Evolutionary conservation across 2,329 filamentous ascomycete species (phyloP), one percentile per base, ranked within the genome.

Genomic region (Fusarium armeniacum): DNA sequence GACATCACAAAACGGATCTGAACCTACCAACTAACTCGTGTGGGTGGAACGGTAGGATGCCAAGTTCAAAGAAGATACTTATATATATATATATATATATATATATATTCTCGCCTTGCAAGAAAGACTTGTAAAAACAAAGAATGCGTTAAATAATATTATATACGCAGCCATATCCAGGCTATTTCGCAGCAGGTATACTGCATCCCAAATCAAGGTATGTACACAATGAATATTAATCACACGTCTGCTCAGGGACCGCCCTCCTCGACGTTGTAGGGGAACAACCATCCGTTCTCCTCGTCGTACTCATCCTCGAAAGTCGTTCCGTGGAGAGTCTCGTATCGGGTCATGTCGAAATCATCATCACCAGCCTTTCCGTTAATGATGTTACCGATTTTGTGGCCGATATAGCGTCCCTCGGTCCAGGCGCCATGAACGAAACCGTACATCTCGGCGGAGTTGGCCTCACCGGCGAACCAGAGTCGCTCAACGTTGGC

Each of bases 401-500:
- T 78, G 41, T 80, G 76, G 0, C 84, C 87, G 0, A 81, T 84
- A 8, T 83, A 81, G 2, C 81, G 80, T 0, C 88, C 87, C 71
- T 89, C 87, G 38, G 82, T 87, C 78, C 82, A 90, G 0, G 87
- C 86, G 0, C 87, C 88, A 30, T 91, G 90, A 73, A 91, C 70
- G 76, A 89, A 91, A 0, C 90, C 90, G 76, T 85, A 92, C 75
- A 90, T 91, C 70, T 87, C 82, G 0, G 87, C 83, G 43, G 85
- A 89, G 1, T 85, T 90, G 3, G 86, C 86, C 74, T 92, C 90
- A 0, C 90, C 90, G 0, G 90, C 89, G 65, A 90, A 92, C 80
- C 85, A 91, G 5, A 92, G 75, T 1, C 87, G 78, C 11, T 83
- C 83, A 0, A 89, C 78, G 63, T 90, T 91, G n/a, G 89, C 87